A percentile compares a stretch with the other conserved stretches of the same genome.
phyloP scores from a whole-genome alignment of 179 eudicot species.

The Spinacia oleracea region DNA sequence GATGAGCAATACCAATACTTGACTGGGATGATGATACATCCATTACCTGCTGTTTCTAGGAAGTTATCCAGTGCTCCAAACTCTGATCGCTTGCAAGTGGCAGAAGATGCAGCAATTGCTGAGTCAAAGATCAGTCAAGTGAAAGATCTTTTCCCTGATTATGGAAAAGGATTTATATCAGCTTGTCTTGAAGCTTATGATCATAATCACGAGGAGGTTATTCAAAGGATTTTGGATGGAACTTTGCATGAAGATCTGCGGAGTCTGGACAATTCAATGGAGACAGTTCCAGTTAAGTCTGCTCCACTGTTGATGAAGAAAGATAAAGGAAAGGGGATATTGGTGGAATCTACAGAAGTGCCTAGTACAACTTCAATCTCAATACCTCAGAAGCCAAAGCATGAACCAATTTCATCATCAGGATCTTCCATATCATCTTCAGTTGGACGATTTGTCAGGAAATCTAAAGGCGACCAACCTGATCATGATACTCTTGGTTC shows the following conservation, averaged over 20 bases:
- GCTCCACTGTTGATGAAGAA: constrained; percentile 33
- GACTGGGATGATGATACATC: constrained; percentile 49
- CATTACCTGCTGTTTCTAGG: constrained; percentile 34
- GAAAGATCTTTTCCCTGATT: constrained; percentile 90
- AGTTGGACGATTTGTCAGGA: constrained; percentile 71
- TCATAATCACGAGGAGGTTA: constrained; percentile 88
- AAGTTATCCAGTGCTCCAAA: constrained; percentile 28
- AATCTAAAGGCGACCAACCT: constrained; percentile 39
- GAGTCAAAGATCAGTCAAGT: constrained; percentile 95
- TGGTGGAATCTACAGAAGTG: constrained; percentile 41
- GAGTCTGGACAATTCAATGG: constrained; percentile 58
- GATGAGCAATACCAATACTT: constrained; percentile 68
- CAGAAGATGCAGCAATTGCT: constrained; percentile 66
- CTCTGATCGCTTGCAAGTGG: constrained; percentile 40
- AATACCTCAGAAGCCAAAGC: constrained; percentile 25
- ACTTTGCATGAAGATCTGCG: constrained; percentile 80
- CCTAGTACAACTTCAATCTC: constrained; percentile 30
- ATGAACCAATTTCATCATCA: constrained; percentile 35
- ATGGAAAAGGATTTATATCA: constrained; percentile 79
- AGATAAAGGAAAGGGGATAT: constrained; percentile 84
- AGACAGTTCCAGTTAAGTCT: constrained; percentile 56
- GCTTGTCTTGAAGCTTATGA: constrained; percentile 93
- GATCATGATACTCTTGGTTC: constrained; percentile 47
- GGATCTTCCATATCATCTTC: constrained; percentile 45
- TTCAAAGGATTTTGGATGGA: constrained; percentile 88